phyloP scores from a whole-genome alignment of 352 stramenopile genomes.

The Phytopythium oedochilum region DNA sequence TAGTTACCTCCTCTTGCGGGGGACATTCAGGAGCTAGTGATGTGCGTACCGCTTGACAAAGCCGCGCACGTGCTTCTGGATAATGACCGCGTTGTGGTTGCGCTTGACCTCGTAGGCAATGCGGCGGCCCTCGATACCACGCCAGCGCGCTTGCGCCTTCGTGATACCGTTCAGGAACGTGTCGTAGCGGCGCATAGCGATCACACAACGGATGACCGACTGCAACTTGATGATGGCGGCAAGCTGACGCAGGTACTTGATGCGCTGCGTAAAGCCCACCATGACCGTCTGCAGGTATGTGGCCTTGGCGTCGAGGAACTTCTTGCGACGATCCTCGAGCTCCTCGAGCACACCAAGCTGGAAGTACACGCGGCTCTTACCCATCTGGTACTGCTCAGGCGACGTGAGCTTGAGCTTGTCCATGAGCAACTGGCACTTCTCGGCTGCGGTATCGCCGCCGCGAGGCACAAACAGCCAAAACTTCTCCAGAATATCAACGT shows the following conservation, averaged over 20 bases:
- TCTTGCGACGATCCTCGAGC: conserved; percentile 80
- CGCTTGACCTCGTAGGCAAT: conserved; percentile 70
- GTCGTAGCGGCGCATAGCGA: conserved; percentile 81
- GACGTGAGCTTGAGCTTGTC: conserved; percentile 70
- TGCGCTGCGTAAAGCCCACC: conserved; percentile 64
- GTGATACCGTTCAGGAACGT: conserved; percentile 70
- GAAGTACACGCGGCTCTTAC: conserved; percentile 87
- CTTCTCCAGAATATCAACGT: conserved; percentile 82
- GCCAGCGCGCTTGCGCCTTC: conserved; percentile 58
- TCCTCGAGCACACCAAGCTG: conserved; percentile 81
- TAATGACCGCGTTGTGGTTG: conserved; percentile 80
- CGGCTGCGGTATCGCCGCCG: conserved; percentile 38
- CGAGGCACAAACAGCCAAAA: conserved; percentile 80
- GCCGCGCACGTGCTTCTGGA: conserved; percentile 74
- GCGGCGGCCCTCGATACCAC: conserved; percentile 63
- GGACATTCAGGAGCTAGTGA: too few relatives aligned
- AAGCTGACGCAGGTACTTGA: conserved; percentile 74
- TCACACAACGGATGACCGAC: conserved; percentile 78
- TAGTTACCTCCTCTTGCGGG: not conserved
- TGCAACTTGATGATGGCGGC: conserved; percentile 81
- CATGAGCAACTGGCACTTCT: conserved; percentile 79
- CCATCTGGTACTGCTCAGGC: conserved; percentile 83
- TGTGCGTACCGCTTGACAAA: conserved; percentile 46
- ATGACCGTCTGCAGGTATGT: conserved; percentile 77
- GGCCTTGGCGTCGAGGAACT: conserved; percentile 80